A percentile compares a stretch with the other conserved stretches of the same genome.
These are phyloP conservation scores for Plenodomus biglobosus DNA, from an alignment of 2,329 filamentous ascomycete genomes.

Conservation along the genomic window DNA sequence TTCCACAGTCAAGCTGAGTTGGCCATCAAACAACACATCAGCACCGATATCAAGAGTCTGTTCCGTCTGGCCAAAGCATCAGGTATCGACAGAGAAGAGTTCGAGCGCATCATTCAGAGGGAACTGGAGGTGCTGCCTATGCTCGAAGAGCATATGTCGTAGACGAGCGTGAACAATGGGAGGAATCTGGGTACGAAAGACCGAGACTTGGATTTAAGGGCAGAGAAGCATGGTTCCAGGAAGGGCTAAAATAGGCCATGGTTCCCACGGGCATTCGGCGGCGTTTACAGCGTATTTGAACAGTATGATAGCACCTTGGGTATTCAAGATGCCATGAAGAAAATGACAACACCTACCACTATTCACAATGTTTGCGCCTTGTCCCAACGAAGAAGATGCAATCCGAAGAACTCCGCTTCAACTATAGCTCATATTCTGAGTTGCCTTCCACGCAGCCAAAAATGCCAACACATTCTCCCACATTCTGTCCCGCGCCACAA, in stretches of 20 bases:
- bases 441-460: no score
- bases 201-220: no score
- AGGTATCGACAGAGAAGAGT: constrained; percentile 74
- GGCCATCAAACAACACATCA: constrained; percentile 77
- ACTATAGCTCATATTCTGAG: no score
- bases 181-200: not conserved
- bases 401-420: no score
- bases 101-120: constrained; percentile 68
- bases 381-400: no score
- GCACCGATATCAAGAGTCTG: constrained; percentile 74
- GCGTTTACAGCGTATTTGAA: constrained; percentile 11
- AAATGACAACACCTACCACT: not conserved
- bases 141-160: constrained; percentile 61
- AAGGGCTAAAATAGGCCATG: not conserved
- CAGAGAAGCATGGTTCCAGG: not conserved
- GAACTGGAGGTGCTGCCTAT: constrained; percentile 71
- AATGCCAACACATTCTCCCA: not conserved
- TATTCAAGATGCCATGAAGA: not conserved
- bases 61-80: constrained; percentile 69
- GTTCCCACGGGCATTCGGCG: constrained; percentile 8
- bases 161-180: not conserved
- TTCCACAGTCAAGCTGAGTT: constrained; percentile 67
- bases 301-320: constrained; percentile 2
- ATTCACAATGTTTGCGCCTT: no score
- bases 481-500: not conserved